These are phyloP conservation scores for Actinidia arguta DNA, from an alignment of 179 eudicot species.

Conservation along the genomic window DNA sequence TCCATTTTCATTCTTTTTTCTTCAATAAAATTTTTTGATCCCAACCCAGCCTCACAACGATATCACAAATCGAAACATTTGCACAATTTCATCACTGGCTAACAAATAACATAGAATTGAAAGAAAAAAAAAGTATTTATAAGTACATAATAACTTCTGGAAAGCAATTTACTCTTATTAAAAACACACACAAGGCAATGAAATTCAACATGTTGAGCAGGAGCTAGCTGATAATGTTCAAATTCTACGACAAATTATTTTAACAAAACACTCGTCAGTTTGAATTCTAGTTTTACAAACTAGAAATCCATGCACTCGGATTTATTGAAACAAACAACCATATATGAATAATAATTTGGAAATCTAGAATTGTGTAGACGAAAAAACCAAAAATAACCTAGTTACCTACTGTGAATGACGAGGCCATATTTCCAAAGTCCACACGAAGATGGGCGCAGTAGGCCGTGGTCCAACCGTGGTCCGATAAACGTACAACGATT, in stretches of 20 bases:
- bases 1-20: too few relatives aligned
- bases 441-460: conserved; percentile 63
- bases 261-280: not conserved
- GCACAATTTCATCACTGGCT: too few relatives aligned
- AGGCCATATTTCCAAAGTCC: too few relatives aligned
- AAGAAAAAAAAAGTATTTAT: not conserved
- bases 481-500: conserved; percentile 68
- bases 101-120: too few relatives aligned
- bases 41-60: too few relatives aligned
- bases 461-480: conserved; percentile 59
- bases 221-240: too few relatives aligned
- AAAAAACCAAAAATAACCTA: not conserved
- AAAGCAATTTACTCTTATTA: not conserved
- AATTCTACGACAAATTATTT: too few relatives aligned
- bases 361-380: too few relatives aligned
- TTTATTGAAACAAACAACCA: not conserved
- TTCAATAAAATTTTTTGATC: too few relatives aligned
- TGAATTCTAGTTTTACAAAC: not conserved
- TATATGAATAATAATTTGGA: not conserved
- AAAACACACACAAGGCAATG: not conserved
- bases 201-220: too few relatives aligned
- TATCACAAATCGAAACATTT: too few relatives aligned
- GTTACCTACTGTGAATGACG: too few relatives aligned
- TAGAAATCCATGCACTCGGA: not conserved
- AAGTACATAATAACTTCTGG: not conserved